These are phyloP conservation scores for Aleurites moluccanus DNA, from an alignment of 441 rosid genomes.

Conservation along the genomic window DNA sequence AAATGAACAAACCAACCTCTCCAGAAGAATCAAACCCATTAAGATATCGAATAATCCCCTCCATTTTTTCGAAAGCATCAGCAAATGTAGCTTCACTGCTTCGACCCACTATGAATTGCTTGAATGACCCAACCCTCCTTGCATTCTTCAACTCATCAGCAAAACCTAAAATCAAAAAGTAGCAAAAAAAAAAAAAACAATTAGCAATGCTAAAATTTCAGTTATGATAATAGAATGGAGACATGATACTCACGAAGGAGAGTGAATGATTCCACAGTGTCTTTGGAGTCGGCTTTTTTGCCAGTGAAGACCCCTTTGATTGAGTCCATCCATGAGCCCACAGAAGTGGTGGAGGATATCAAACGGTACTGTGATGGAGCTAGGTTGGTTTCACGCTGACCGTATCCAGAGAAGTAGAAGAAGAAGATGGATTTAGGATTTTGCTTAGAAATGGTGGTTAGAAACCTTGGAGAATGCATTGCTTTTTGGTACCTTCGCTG, in stretches of 20 bases:
- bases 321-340: conserved; percentile 75
- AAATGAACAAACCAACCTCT: conserved; percentile 66
- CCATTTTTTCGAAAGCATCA: conserved; percentile 82
- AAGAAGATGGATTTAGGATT: conserved; percentile 10
- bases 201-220: background rate
- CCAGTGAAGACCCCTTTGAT: conserved; percentile 85
- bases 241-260: conserved; percentile 51
- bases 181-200: background rate
- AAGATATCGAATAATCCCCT: conserved; percentile 69
- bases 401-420: background rate
- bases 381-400: conserved; percentile 6
- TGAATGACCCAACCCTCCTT: conserved; percentile 62
- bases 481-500: background rate
- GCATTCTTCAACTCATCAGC: conserved; percentile 86
- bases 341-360: conserved; percentile 52
- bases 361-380: conserved; percentile 46
- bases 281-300: conserved; percentile 43
- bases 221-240: background rate
- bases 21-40: conserved; percentile 70
- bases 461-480: conserved; percentile 34
- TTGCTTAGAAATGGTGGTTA: conserved; percentile 21
- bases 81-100: conserved; percentile 89
- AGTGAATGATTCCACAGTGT: conserved; percentile 58
- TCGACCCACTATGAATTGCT: conserved; percentile 79
- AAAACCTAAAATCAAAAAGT: conserved; percentile 39